phyloP scores from a whole-genome alignment of 2,329 filamentous ascomycete genomes.

The Triangularia verruculosa region DNA sequence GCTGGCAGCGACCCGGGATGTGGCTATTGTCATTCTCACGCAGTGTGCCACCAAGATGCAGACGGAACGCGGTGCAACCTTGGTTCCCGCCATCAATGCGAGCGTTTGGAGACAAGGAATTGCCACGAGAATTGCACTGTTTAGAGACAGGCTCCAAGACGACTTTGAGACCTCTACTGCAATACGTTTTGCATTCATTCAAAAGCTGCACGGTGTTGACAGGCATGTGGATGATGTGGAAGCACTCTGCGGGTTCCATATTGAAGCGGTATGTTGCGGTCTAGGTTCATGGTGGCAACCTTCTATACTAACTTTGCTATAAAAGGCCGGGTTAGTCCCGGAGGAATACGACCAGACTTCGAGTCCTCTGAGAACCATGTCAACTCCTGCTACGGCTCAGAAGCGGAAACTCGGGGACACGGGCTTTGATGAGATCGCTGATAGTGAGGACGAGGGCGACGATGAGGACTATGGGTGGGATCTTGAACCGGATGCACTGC shows the following conservation, averaged over 20 bases:
- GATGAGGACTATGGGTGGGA: conserved; percentile 75
- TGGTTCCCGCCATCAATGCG: conserved; percentile 73
- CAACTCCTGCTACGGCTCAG: conserved; percentile 37
- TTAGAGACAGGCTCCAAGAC: conserved; percentile 68
- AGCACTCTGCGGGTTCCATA: conserved; percentile 48
- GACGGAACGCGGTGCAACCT: conserved; percentile 59
- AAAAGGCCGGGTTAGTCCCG: conserved; percentile 43
- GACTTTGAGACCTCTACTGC: conserved; percentile 42
- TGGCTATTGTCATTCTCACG: conserved; percentile 72
- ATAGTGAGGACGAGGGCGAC: conserved; percentile 42
- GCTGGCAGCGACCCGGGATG: conserved; percentile 67
- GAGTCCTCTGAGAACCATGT: conserved; percentile 33
- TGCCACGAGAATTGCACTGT: conserved; percentile 70
- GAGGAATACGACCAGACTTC: conserved; percentile 42
- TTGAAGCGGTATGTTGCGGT: conserved; percentile 42
- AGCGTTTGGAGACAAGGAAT: conserved; percentile 78
- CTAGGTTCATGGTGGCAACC: neutral
- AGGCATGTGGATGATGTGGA: conserved; percentile 40
- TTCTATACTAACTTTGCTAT: conserved; percentile 17
- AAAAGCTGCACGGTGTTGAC: conserved; percentile 56
- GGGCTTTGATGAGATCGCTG: conserved; percentile 56
- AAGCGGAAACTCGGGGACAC: conserved; percentile 66
- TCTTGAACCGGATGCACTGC: conserved; percentile 60
- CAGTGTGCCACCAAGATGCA: conserved; percentile 83
- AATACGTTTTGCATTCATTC: conserved; percentile 59